These are phyloP conservation scores for Blastomyces parvus DNA, from an alignment of 2,329 filamentous ascomycete genomes.

Conservation along the genomic window DNA sequence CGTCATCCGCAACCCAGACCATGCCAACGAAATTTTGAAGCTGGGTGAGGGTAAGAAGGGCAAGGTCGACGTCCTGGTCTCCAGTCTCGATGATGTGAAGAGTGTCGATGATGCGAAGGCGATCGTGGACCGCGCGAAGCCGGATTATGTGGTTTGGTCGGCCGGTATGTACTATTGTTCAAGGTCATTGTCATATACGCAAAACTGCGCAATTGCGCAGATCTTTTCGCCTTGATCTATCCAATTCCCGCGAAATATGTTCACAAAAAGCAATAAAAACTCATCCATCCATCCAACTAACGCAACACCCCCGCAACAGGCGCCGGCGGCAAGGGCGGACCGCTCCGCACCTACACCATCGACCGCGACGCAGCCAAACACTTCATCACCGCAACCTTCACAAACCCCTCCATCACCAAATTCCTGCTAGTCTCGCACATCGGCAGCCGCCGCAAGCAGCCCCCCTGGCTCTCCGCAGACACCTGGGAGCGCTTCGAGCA, in stretches of 20 bases:
- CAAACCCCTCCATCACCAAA: slow-evolving; percentile 40
- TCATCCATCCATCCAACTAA: background rate
- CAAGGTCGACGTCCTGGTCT: slow-evolving; percentile 58
- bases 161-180: slow-evolving; percentile 30
- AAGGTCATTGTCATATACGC: background rate
- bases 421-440: slow-evolving; percentile 49
- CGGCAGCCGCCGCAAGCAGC: slow-evolving; percentile 39
- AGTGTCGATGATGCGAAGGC: slow-evolving; percentile 51
- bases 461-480: slow-evolving; percentile 44
- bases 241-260: too few species aligned
- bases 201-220: too few species aligned
- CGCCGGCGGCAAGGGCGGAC: slow-evolving; percentile 47
- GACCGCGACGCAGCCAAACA: slow-evolving; percentile 47
- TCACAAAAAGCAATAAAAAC: too few species aligned
- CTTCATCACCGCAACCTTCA: slow-evolving; percentile 43
- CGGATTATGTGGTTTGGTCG: slow-evolving; percentile 40
- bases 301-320: slow-evolving; percentile 28
- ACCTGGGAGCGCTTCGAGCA: slow-evolving; percentile 39
- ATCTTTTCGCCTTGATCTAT: too few species aligned
- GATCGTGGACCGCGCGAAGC: slow-evolving; percentile 43
- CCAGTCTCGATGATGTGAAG: slow-evolving; percentile 62
- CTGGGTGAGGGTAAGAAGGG: slow-evolving; percentile 51
- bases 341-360: slow-evolving; percentile 42
- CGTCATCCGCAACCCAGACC: slow-evolving; percentile 63
- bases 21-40: slow-evolving; percentile 54